A percentile compares a stretch with the other conserved stretches of the same genome.
Evolutionary conservation across 176 grass and related monocot species (phyloP).

Genomic region (Phoenix dactylifera): DNA sequence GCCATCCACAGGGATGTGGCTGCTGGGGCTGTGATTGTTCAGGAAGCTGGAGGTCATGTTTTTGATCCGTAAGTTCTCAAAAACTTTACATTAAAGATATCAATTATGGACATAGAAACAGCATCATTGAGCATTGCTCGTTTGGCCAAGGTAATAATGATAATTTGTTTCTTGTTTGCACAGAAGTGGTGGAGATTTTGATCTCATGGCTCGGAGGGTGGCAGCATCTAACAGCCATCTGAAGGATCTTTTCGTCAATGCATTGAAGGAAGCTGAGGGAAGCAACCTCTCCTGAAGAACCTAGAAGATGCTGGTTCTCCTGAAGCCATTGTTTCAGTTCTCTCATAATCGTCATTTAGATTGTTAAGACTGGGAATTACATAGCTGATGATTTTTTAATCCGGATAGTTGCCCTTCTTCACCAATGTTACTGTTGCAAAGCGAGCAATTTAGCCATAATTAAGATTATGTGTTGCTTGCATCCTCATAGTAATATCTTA

Average conservation of each 20-base stretch:
- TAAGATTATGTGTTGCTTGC: too few species aligned
- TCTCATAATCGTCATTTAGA: too few species aligned
- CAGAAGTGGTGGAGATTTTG: slow-evolving; percentile 67
- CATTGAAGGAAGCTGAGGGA: not conserved
- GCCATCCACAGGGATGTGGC: slow-evolving; percentile 65
- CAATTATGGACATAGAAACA: not conserved
- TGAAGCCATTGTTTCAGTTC: too few species aligned
- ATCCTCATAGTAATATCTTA: too few species aligned
- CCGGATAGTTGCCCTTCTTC: too few species aligned
- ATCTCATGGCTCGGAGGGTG: slow-evolving; percentile 60
- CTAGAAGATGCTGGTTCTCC: too few species aligned
- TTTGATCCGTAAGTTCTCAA: slow-evolving; percentile 71
- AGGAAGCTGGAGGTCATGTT: slow-evolving; percentile 81
- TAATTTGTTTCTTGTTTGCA: slow-evolving; percentile 3
- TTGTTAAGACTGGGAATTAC: too few species aligned
- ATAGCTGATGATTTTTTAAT: too few species aligned
- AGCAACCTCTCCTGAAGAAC: not conserved
- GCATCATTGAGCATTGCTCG: not conserved
- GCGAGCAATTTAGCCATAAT: too few species aligned
- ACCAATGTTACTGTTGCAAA: too few species aligned
- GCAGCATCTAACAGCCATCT: slow-evolving; percentile 71
- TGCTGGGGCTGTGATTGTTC: slow-evolving; percentile 80
- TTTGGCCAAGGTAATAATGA: not conserved
- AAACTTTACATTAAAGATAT: not conserved
- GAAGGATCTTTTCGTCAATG: slow-evolving; percentile 65